phyloP scores from a whole-genome alignment of 768 basidiomycete species.

The Podaxis sp. region DNA sequence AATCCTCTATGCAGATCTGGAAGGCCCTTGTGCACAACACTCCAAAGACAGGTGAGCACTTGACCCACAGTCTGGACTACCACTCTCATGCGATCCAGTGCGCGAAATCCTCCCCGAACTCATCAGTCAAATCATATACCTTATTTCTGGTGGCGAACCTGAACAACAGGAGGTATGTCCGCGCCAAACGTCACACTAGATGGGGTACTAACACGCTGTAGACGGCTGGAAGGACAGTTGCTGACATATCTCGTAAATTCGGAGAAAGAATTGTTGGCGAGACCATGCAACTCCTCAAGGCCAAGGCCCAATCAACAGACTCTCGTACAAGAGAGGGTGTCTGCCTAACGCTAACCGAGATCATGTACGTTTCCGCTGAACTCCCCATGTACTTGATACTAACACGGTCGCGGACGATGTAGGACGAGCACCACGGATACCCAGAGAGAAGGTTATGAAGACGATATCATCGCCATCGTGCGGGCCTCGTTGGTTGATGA shows the following conservation, averaged over 20 bases:
- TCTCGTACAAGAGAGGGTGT: constrained; percentile 77
- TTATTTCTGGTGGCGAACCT: constrained; percentile 75
- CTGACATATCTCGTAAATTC: constrained; percentile 92
- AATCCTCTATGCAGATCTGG: constrained; percentile 95
- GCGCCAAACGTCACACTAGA: background rate
- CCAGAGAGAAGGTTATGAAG: constrained; percentile 86
- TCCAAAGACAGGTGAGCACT: constrained; percentile 72
- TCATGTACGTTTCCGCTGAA: constrained; percentile 61
- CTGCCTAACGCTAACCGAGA: constrained; percentile 82
- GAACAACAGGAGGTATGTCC: constrained; percentile 85
- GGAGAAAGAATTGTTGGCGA: constrained; percentile 89
- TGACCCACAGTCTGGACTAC: background rate
- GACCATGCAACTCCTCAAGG: constrained; percentile 76
- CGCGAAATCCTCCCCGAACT: constrained; percentile 91
- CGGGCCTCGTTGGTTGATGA: constrained; percentile 86
- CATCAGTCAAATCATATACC: constrained; percentile 69
- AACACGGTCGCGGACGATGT: constrained; percentile 1
- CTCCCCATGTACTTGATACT: constrained; percentile 6
- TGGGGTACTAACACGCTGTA: background rate
- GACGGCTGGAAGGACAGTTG: constrained; percentile 74
- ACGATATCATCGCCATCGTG: constrained; percentile 84
- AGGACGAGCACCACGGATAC: constrained; percentile 83
- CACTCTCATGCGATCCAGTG: constrained; percentile 40
- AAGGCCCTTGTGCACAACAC: constrained; percentile 97
- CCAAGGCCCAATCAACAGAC: constrained; percentile 61